Conservation (phyloP, 2,329 filamentous ascomycete species). For the Neurospora sp. region DNA sequence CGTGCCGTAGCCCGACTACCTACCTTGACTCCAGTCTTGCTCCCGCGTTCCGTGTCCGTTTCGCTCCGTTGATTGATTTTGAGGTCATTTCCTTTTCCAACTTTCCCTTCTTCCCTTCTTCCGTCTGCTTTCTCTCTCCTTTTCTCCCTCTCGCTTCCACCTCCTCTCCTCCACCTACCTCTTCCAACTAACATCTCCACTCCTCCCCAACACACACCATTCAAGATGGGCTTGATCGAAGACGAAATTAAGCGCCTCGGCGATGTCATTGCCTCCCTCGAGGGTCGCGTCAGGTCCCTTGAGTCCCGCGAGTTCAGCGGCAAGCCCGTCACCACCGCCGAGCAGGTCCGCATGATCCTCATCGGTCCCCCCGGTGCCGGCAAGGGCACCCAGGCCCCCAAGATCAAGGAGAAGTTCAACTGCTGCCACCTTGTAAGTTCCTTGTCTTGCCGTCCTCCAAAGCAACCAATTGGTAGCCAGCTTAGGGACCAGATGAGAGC, state of each 20-base stretch:
- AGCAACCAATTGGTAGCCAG: background rate
- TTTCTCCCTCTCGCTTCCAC: slow-evolving; percentile 3
- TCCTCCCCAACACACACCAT: slow-evolving; percentile 6
- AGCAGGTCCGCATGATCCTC: slow-evolving; percentile 87
- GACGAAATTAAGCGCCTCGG: slow-evolving; percentile 80
- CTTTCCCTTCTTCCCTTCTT: slow-evolving; percentile 1
- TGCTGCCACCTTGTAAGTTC: slow-evolving; percentile 85
- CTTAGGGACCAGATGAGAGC: background rate
- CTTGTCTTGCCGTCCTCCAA: background rate
- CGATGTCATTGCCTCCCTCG: slow-evolving; percentile 72
- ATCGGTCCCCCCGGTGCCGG: slow-evolving; percentile 97
- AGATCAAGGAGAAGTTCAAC: slow-evolving; percentile 95
- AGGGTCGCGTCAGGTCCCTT: slow-evolving; percentile 76
- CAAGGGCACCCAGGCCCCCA: slow-evolving; percentile 97
- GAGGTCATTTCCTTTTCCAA: slow-evolving; percentile 12
- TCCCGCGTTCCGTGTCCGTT: background rate
- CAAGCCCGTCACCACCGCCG: slow-evolving; percentile 40
- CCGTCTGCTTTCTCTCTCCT: slow-evolving; percentile 3
- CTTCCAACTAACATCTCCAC: background rate
- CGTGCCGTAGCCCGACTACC: background rate
- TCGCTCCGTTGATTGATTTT: background rate
- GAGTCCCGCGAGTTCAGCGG: slow-evolving; percentile 61
- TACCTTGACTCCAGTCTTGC: background rate
- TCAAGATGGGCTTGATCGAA: slow-evolving; percentile 77
- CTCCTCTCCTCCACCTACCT: background rate